A percentile compares a stretch with the other conserved stretches of the same genome.
phyloP scores from a whole-genome alignment of 176 grass and related monocot species.

The Cocos nucifera region DNA sequence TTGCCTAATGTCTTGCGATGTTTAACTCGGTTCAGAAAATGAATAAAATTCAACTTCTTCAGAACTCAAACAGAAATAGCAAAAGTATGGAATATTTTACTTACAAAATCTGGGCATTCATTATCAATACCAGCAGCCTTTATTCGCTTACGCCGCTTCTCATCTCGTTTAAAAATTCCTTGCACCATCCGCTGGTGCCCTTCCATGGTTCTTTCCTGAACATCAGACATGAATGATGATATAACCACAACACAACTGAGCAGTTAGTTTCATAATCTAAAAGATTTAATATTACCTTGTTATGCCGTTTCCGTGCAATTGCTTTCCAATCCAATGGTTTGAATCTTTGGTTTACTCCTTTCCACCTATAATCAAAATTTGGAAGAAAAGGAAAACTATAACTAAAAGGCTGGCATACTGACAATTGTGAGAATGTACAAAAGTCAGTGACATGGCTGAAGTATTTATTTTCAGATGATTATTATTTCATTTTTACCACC shows the following conservation, averaged over 20 bases:
- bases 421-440: too few species aligned
- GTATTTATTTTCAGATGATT: too few species aligned
- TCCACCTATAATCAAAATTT: slow-evolving; percentile 51
- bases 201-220: slow-evolving; percentile 65
- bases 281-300: slow-evolving; percentile 41
- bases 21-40: not conserved
- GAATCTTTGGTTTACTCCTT: slow-evolving; percentile 33
- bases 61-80: not conserved
- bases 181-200: slow-evolving; percentile 62
- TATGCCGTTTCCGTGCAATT: slow-evolving; percentile 49
- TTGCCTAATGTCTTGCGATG: too few species aligned
- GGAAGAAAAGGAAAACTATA: slow-evolving; percentile 1
- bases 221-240: not conserved
- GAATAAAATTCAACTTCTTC: not conserved
- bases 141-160: slow-evolving; percentile 69
- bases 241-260: not conserved
- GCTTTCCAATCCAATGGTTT: slow-evolving; percentile 39
- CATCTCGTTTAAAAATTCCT: slow-evolving; percentile 63
- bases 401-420: too few species aligned
- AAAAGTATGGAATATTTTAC: slow-evolving; percentile 20
- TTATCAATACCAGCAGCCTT: slow-evolving; percentile 70
- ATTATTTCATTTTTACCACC: too few species aligned
- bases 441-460: too few species aligned
- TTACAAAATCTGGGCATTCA: slow-evolving; percentile 77
- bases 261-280: not conserved